Base-by-base conservation (phyloP, 129 eudicot species). In the Logfia minima region DNA sequence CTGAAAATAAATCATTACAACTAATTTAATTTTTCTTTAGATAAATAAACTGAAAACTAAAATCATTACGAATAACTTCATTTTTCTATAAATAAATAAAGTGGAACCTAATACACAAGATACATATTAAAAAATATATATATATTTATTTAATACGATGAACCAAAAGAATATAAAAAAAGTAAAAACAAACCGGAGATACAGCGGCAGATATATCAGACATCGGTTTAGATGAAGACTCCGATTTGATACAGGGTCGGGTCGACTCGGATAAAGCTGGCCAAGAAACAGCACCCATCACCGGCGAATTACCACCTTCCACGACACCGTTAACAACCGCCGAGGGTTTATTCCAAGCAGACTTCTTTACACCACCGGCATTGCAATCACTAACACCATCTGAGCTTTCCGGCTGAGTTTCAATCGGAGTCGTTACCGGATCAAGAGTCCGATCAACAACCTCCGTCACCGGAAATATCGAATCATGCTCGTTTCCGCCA, bases 251-350 rank as follows among this genome's bases (percentile, higher is more conserved):
- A 0, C 75, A 71, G 2, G 84, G 39, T 11, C 92, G 87, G 48
- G 92, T 87, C 29, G 90, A 79, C 81, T 89, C 95, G 7, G 97
- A 85, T 56, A 91, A 83, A 11, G 92, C 91, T 0, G 97, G 97
- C 97, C 97, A 91, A 5, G 86, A 68, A 18, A 52, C 78, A 23
- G 86, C 90, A 2, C 90, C 94, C 90, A 88, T 87, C 22, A 83
- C 80, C 17, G 80, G 80, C 55, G 71, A 59, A 73, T 29, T 65
- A 77, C 34, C 66, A 5, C 68, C 55, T 60, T 84, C 89, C 26
- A 79, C 81, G 39, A 73, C 92, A 41, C 83, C 92, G 16, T 80
- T 83, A 58, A 58, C 26, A 26, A 58, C 26, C 39, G 79, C 94
- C 55, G 63, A 60, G 8, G 89, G 92, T 48, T 66, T 88, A 39